A percentile compares a stretch with the other conserved stretches of the same genome.
phyloP scores from a whole-genome alignment of 1,139 yeast genomes.

The Saccharomyces hybrid region DNA sequence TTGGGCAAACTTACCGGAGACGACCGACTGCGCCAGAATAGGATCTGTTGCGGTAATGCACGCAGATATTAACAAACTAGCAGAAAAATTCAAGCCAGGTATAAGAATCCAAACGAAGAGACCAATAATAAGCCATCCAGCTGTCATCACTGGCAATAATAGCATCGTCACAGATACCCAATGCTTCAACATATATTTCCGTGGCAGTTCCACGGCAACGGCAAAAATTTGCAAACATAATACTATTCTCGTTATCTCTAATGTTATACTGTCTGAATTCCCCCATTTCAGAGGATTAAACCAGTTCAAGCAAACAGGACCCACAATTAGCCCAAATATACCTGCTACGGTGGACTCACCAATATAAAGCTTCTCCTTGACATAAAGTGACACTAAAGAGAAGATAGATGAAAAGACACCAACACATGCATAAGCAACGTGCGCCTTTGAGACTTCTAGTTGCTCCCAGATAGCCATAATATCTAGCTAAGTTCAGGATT shows the following conservation, averaged over 20 bases:
- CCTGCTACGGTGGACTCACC: constrained; percentile 97
- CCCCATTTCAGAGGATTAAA: constrained; percentile 90
- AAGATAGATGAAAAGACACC: constrained; percentile 86
- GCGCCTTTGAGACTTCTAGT: constrained; percentile 49
- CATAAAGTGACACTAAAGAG: constrained; percentile 82
- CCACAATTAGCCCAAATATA: constrained; percentile 82
- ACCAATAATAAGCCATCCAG: constrained; percentile 87
- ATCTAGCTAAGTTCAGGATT: background rate
- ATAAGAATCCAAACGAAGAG: constrained; percentile 77
- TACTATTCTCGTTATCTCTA: constrained; percentile 83
- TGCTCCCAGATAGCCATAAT: constrained; percentile 34
- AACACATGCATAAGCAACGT: constrained; percentile 85
- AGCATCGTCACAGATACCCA: constrained; percentile 77
- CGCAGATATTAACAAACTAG: constrained; percentile 75
- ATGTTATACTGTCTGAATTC: constrained; percentile 73
- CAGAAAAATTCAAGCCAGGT: constrained; percentile 73
- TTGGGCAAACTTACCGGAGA: constrained; percentile 96
- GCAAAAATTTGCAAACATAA: constrained; percentile 92
- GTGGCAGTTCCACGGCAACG: constrained; percentile 93
- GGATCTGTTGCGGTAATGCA: constrained; percentile 98
- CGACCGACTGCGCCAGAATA: constrained; percentile 94
- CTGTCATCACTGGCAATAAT: constrained; percentile 86
- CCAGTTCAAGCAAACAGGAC: constrained; percentile 90
- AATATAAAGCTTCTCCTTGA: constrained; percentile 79
- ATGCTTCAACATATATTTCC: constrained; percentile 85